Evolutionary conservation across 805 yeast species (phyloP).

Genomic region (Ogataea chonburiensis): DNA sequence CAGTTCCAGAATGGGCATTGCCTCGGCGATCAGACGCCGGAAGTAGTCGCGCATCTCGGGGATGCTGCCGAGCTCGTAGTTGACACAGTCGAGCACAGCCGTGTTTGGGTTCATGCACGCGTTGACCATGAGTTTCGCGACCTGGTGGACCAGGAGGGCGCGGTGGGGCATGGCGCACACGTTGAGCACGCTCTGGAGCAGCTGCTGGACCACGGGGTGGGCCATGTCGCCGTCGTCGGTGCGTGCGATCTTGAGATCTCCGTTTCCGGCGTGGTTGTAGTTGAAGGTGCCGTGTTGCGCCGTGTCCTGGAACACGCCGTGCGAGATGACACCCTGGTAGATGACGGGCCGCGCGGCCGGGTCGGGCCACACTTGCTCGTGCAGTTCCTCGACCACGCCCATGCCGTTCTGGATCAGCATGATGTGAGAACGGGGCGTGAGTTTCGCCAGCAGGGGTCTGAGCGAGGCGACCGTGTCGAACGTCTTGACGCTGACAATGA

Average conservation of each 20-base stretch:
- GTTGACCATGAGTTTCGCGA: slow-evolving; percentile 76
- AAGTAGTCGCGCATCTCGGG: slow-evolving; percentile 37
- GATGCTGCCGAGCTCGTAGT: slow-evolving; percentile 65
- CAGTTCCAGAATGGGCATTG: slow-evolving; percentile 40
- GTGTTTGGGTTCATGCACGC: slow-evolving; percentile 84
- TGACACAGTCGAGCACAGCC: slow-evolving; percentile 70
- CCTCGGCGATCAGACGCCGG: slow-evolving; percentile 44
- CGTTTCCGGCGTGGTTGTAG: slow-evolving; percentile 70
- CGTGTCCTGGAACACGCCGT: slow-evolving; percentile 64
- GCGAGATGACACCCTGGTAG: slow-evolving; percentile 76
- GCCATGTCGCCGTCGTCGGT: slow-evolving; percentile 22
- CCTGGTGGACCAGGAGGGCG: slow-evolving; percentile 53
- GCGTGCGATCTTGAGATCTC: slow-evolving; percentile 59
- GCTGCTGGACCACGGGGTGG: slow-evolving; percentile 25
- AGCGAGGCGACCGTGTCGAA: slow-evolving; percentile 69
- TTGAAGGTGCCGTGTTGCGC: slow-evolving; percentile 36
- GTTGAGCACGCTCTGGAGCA: slow-evolving; percentile 30
- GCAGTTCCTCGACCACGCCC: slow-evolving; percentile 61
- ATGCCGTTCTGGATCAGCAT: slow-evolving; percentile 83
- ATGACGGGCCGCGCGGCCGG: slow-evolving; percentile 49
- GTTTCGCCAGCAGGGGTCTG: slow-evolving; percentile 46
- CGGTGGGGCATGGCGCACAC: slow-evolving; percentile 38
- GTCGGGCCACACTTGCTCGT: slow-evolving; percentile 54
- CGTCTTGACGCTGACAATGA: slow-evolving; percentile 79
- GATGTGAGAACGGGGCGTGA: slow-evolving; percentile 52